These are phyloP conservation scores for Pichia sp. DNA, from an alignment of 1,139 yeast genomes.

Conservation along the genomic window DNA sequence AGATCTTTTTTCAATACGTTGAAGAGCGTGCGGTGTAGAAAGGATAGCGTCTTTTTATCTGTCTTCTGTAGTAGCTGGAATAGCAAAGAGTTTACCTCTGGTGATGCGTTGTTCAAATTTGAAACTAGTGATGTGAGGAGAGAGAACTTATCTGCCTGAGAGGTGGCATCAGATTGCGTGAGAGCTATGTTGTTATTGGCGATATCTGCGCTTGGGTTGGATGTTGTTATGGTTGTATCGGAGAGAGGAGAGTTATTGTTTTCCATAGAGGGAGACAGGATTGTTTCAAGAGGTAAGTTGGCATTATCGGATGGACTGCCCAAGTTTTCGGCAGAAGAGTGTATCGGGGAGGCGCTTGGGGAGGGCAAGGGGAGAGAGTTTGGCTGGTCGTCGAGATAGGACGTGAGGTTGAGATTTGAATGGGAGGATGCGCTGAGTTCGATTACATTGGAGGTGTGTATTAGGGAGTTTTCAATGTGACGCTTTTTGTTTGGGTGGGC, in stretches of 20 bases:
- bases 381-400: not conserved
- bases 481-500: slow-evolving; percentile 5
- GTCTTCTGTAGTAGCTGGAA: slow-evolving; percentile 53
- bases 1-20: slow-evolving; percentile 70
- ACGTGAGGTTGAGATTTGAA: not conserved
- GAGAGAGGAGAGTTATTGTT: not conserved
- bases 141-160: slow-evolving; percentile 4
- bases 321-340: slow-evolving; percentile 24
- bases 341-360: slow-evolving; percentile 66
- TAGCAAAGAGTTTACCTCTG: slow-evolving; percentile 39
- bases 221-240: not conserved
- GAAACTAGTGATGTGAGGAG: not conserved
- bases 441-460: not conserved
- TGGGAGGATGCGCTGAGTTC: slow-evolving; percentile 6
- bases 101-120: slow-evolving; percentile 32
- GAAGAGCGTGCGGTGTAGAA: slow-evolving; percentile 56
- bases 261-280: not conserved
- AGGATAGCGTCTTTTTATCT: slow-evolving; percentile 65
- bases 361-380: slow-evolving; percentile 45
- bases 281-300: not conserved
- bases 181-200: not conserved
- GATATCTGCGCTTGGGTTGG: not conserved
- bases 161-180: slow-evolving; percentile 15
- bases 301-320: not conserved
- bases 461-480: slow-evolving; percentile 5